These are phyloP conservation scores for Daucus carota DNA, from an alignment of 129 eudicot species.

Conservation along the genomic window DNA sequence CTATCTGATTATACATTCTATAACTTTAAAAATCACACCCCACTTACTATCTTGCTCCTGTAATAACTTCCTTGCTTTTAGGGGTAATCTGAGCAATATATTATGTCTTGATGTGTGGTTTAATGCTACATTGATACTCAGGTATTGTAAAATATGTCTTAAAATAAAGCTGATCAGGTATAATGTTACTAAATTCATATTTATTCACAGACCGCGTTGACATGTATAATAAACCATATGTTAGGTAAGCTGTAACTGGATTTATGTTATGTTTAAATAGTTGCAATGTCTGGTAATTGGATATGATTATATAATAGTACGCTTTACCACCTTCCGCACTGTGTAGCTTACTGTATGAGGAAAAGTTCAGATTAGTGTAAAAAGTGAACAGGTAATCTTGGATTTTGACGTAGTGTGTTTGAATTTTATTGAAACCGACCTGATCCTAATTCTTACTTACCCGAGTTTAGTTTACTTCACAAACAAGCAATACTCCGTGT, in stretches of 20 bases:
- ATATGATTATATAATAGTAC: not conserved
- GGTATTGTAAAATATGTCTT: not conserved
- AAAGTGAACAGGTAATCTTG: not conserved
- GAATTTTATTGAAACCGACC: conserved; percentile 1
- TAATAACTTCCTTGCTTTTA: not conserved
- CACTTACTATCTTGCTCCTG: not conserved
- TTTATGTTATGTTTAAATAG: not conserved
- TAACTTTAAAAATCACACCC: not conserved
- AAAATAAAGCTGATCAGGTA: not conserved
- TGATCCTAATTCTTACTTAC: conserved; percentile 5
- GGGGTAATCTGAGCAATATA: not conserved
- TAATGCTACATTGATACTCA: not conserved
- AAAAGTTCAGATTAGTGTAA: conserved; percentile 3
- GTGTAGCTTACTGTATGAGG: not conserved
- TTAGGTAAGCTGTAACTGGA: not conserved
- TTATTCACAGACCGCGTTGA: not conserved
- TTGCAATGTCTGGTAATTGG: not conserved
- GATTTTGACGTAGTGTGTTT: not conserved
- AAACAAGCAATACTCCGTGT: not conserved
- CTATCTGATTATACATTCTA: not conserved
- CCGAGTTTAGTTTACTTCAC: not conserved
- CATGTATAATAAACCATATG: not conserved
- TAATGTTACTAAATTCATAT: not conserved
- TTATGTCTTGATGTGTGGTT: not conserved
- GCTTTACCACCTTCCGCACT: not conserved